Base-by-base conservation (phyloP, 257 asterid genomes). In the Echium plantagineum region DNA sequence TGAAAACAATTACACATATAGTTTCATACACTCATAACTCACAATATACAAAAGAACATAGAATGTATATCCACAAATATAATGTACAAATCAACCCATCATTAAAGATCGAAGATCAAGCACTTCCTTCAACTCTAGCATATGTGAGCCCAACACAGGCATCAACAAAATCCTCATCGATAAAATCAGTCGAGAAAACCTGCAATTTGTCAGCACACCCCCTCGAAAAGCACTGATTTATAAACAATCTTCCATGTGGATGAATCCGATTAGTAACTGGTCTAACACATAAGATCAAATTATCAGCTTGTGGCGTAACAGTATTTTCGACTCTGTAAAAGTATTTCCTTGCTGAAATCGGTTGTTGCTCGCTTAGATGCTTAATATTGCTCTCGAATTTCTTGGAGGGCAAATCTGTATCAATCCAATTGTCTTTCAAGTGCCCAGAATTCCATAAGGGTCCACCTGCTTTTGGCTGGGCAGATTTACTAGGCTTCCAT, bases 321-420 rank as follows among this genome's bases (percentile, higher is more conserved):
- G 98, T 88, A 17, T 93, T 93, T 80, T 93, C 98, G 7, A 93
- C 97, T 71, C 95, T 69, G 70, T 93, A 88, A 61, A 93, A 93
- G 69, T 64, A 78, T 67, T 71, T 82, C 79, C 97, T 68, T 62
- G 48, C 62, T 26, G 66, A 72, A 63, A 66, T 81, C 21, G 85
- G 56, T 46, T 52, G 79, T 61, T 86, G 97, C 72, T 88, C 79
- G 17, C 80, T 80, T 63, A 91, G 68, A 67, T 76, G 63, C 72
- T 82, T 86, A 60, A 93, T 15, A 35, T 93, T 93, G 76, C 89
- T 89, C 69, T 84, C 94, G 49, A 93, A 93, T 62, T 93, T 93
- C 0, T 94, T 89, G 49, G 81, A 73, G 22, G 98, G 96, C 61
- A 88, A 72, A 66, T 88, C 95, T 0, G 98, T 87, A 46, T 91